A percentile compares a stretch with the other conserved stretches of the same genome.
Evolutionary conservation across 1,139 yeast genomes (phyloP).

Genomic region (Saccharomyces hybrid): DNA sequence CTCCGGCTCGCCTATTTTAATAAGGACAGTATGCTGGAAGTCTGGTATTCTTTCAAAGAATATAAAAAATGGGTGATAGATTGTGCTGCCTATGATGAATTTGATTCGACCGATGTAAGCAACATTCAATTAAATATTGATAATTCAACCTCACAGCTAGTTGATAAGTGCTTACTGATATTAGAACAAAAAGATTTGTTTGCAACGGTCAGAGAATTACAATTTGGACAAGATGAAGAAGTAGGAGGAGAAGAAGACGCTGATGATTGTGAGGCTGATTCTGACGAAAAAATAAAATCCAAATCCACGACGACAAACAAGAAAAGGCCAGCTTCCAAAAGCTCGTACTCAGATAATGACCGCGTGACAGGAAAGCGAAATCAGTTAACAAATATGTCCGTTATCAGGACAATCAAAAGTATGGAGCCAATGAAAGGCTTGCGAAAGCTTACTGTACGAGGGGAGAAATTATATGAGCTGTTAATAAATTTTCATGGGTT

Average conservation of each 20-base stretch:
- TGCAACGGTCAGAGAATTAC: slow-evolving; percentile 13
- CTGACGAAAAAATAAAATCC: background rate
- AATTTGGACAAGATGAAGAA: slow-evolving; percentile 15
- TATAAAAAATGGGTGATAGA: slow-evolving; percentile 19
- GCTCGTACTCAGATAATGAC: background rate
- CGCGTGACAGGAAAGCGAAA: background rate
- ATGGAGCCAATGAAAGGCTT: slow-evolving; percentile 23
- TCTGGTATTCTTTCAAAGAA: slow-evolving; percentile 26
- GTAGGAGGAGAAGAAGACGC: background rate
- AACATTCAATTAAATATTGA: slow-evolving; percentile 14
- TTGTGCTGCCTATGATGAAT: slow-evolving; percentile 5
- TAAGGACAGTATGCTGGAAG: slow-evolving; percentile 19
- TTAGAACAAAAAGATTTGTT: slow-evolving; percentile 13
- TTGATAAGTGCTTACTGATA: slow-evolving; percentile 7
- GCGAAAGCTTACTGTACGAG: slow-evolving; percentile 14
- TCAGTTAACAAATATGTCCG: background rate
- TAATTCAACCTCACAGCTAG: slow-evolving; percentile 5
- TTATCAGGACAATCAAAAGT: slow-evolving; percentile 11
- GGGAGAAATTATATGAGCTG: slow-evolving; percentile 19
- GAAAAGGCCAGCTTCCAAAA: slow-evolving; percentile 1
- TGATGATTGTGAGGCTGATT: slow-evolving; percentile 7
- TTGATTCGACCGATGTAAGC: slow-evolving; percentile 8
- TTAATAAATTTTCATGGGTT: slow-evolving; percentile 28
- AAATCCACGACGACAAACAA: background rate
- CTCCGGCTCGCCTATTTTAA: slow-evolving; percentile 20